Percentiles rank a stretch among this genome's conserved stretches.
Evolutionary conservation across 2,329 filamentous ascomycete species (phyloP).

Genomic region (Colletotrichum plurivorum): DNA sequence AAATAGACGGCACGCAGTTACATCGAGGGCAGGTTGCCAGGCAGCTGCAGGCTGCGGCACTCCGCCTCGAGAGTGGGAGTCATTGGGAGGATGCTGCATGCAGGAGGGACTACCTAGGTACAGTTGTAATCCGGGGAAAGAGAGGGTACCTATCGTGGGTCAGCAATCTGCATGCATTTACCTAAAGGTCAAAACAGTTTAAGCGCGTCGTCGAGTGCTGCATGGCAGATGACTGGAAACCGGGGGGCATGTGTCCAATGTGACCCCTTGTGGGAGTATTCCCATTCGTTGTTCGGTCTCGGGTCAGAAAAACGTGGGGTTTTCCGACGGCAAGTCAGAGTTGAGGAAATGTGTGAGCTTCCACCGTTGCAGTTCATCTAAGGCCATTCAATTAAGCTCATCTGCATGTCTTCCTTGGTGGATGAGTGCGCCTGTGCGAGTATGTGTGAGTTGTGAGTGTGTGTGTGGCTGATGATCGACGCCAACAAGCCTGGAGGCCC

Average conservation of each 20-base stretch:
- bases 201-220: neutral
- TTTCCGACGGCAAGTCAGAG: conserved; percentile 13
- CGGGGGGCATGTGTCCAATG: neutral
- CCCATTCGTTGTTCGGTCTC: conserved; percentile 3
- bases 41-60: neutral
- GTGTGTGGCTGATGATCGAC: conserved; percentile 16
- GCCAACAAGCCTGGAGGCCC: neutral
- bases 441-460: neutral
- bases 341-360: no score
- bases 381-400: conserved; percentile 17
- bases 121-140: neutral
- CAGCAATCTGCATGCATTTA: conserved; percentile 11
- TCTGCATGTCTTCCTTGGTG: conserved; percentile 1
- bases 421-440: neutral
- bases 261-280: neutral
- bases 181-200: neutral
- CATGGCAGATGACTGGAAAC: conserved; percentile 10
- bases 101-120: neutral
- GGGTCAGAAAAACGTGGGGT: neutral
- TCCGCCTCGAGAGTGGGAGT: neutral
- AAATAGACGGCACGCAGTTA: neutral
- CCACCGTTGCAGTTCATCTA: neutral
- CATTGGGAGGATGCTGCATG: neutral
- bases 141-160: neutral
- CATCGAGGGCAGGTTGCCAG: neutral